phyloP scores from a whole-genome alignment of 768 basidiomycete species.

The Lactarius sp. region DNA sequence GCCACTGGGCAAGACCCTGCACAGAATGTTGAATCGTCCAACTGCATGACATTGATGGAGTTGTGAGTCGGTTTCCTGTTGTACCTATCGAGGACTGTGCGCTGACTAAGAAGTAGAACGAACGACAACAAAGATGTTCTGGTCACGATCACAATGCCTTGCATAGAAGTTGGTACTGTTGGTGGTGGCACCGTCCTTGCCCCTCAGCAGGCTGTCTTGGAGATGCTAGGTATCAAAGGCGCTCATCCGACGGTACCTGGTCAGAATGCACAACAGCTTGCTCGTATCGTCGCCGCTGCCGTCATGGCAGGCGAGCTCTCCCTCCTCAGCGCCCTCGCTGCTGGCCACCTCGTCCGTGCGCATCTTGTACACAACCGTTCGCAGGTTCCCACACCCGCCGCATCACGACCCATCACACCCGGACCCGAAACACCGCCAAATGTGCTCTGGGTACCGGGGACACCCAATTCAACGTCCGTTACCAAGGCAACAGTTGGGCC shows the following conservation, averaged over 20 bases:
- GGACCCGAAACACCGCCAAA: constrained; percentile 33
- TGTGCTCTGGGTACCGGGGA: constrained; percentile 22
- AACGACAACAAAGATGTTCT: constrained; percentile 89
- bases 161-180: constrained; percentile 96
- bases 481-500: constrained; percentile 19
- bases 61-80: constrained; percentile 54
- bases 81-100: constrained; percentile 10
- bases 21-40: constrained; percentile 97
- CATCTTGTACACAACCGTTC: constrained; percentile 92
- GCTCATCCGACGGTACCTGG: constrained; percentile 86
- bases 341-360: constrained; percentile 90
- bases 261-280: constrained; percentile 82
- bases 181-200: constrained; percentile 92
- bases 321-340: constrained; percentile 86
- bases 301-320: constrained; percentile 98
- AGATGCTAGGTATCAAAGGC: constrained; percentile 90
- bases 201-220: constrained; percentile 86
- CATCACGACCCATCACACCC: constrained; percentile 58
- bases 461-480: constrained; percentile 15
- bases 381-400: constrained; percentile 67
- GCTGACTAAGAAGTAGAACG: constrained; percentile 42
- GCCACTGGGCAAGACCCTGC: constrained; percentile 99
- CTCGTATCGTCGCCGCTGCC: constrained; percentile 81
- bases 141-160: constrained; percentile 96
- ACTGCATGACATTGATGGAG: constrained; percentile 99